Evolutionary conservation across 2,329 filamentous ascomycete species (phyloP).

Genomic region (Lojkania enalia): DNA sequence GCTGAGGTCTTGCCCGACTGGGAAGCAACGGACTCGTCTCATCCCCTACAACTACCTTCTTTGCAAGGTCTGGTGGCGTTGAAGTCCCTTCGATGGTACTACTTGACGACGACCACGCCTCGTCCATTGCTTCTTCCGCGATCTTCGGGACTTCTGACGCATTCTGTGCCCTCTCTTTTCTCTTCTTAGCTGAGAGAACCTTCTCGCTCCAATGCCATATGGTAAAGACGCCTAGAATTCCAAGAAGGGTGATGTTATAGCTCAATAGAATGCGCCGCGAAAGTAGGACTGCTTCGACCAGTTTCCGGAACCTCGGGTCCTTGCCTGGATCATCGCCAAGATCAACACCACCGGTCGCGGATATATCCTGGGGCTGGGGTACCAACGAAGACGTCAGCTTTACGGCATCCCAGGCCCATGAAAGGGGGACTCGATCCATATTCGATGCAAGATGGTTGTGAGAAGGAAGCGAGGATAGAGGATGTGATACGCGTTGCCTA

Average conservation of each 20-base stretch:
- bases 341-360: slow-evolving; percentile 17
- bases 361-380: slow-evolving; percentile 15
- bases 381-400: background rate
- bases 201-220: slow-evolving; percentile 43
- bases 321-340: slow-evolving; percentile 36
- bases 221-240: slow-evolving; percentile 42
- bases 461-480: too few species aligned
- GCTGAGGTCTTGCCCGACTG: background rate
- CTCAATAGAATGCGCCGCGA: slow-evolving; percentile 42
- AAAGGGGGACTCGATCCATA: slow-evolving; percentile 12
- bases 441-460: background rate
- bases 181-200: slow-evolving; percentile 11
- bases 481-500: too few species aligned
- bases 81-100: slow-evolving; percentile 43
- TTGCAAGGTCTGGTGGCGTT: slow-evolving; percentile 35
- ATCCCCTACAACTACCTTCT: slow-evolving; percentile 21
- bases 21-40: slow-evolving; percentile 43
- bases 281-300: slow-evolving; percentile 45
- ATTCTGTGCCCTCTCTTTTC: slow-evolving; percentile 15
- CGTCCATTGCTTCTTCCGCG: slow-evolving; percentile 14
- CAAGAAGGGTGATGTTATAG: slow-evolving; percentile 47
- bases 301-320: slow-evolving; percentile 40
- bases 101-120: slow-evolving; percentile 44
- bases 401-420: slow-evolving; percentile 9
- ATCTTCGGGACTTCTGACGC: background rate